A percentile compares a stretch with the other conserved stretches of the same genome.
These are phyloP conservation scores for Tulasnella sp. DNA, from an alignment of 768 basidiomycete species.

Conservation along the genomic window DNA sequence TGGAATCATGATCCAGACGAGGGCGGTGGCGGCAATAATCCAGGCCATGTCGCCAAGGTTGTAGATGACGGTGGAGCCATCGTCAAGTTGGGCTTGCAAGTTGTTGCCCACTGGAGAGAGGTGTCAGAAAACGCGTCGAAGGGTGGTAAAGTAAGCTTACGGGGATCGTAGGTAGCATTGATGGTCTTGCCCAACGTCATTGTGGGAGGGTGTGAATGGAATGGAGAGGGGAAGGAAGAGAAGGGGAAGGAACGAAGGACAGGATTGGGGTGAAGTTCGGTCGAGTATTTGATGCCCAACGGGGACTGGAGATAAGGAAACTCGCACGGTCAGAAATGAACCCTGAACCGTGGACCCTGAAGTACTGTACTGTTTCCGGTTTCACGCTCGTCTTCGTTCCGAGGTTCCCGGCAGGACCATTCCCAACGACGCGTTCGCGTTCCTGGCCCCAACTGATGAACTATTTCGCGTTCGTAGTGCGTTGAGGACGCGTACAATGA, in stretches of 20 bases:
- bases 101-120: constrained; percentile 28
- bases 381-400: too few species aligned
- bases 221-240: not conserved
- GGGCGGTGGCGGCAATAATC: constrained; percentile 59
- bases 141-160: not conserved
- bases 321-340: constrained; percentile 1
- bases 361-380: too few species aligned
- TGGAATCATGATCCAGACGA: constrained; percentile 78
- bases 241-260: not conserved
- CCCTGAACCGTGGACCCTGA: too few species aligned
- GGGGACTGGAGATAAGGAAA: not conserved
- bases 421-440: too few species aligned
- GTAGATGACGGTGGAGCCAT: constrained; percentile 29
- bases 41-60: constrained; percentile 57
- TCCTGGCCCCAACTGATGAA: too few species aligned
- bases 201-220: not conserved
- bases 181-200: constrained; percentile 6
- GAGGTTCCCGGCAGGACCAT: too few species aligned
- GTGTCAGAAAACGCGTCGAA: not conserved
- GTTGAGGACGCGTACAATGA: not conserved
- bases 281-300: constrained; percentile 10
- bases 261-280: not conserved
- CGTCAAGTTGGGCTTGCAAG: constrained; percentile 26
- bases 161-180: constrained; percentile 1
- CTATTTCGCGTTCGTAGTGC: not conserved